Percentiles rank a stretch among this genome's conserved stretches.
These are phyloP conservation scores for Remersonia thermophila DNA, from an alignment of 2,329 filamentous ascomycete species.

Conservation along the genomic window DNA sequence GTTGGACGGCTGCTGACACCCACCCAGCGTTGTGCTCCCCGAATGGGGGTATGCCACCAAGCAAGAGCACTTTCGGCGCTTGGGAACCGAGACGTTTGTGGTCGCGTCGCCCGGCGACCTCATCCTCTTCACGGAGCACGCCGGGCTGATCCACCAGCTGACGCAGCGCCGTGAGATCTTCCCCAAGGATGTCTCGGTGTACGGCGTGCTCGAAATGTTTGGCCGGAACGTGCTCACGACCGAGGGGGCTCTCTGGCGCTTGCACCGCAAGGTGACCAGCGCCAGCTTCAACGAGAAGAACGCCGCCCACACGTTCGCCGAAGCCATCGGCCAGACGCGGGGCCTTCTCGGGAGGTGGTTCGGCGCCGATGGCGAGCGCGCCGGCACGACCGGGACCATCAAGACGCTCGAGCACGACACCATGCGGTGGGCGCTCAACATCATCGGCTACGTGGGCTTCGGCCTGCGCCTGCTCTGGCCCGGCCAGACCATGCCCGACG, in stretches of 20 bases:
- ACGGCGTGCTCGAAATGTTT: constrained; percentile 49
- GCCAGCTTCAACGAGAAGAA: constrained; percentile 69
- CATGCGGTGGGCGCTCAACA: constrained; percentile 47
- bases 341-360: constrained; percentile 50
- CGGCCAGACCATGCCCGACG: constrained; percentile 39
- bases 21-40: constrained; percentile 37
- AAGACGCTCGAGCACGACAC: constrained; percentile 48
- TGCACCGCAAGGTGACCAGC: constrained; percentile 59
- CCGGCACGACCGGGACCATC: constrained; percentile 36
- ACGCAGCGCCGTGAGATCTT: constrained; percentile 56
- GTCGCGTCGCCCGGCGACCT: constrained; percentile 46
- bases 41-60: constrained; percentile 48
- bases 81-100: constrained; percentile 50
- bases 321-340: constrained; percentile 50
- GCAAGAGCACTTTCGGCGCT: constrained; percentile 43
- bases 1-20: no score
- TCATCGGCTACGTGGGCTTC: constrained; percentile 58
- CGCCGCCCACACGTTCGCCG: constrained; percentile 50
- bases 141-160: constrained; percentile 55
- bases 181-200: constrained; percentile 52
- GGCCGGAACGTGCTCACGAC: constrained; percentile 60
- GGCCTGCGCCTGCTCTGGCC: constrained; percentile 51
- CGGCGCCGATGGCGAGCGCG: constrained; percentile 25
- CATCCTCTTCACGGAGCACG: constrained; percentile 45
- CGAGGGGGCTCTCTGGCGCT: constrained; percentile 57